Conservation (phyloP, 2,329 filamentous ascomycete species). For the Ophiostoma ulmi region DNA sequence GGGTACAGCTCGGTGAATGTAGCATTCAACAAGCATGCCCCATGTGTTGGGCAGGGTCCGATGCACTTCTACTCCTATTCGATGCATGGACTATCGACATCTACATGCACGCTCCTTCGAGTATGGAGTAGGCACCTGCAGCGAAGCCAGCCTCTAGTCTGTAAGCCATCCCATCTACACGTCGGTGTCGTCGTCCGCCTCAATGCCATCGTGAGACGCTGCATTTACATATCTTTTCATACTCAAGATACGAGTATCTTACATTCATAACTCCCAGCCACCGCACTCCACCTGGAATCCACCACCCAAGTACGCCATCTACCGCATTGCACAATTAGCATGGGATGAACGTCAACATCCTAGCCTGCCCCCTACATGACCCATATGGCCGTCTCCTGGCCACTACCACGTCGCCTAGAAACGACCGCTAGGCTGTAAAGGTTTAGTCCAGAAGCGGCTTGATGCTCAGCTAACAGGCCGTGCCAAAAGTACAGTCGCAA, state of each 20-base stretch:
- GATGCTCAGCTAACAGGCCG: conserved; percentile 5
- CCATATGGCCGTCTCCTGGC: background rate
- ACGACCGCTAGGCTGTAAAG: background rate
- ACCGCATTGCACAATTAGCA: background rate
- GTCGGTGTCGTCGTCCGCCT: background rate
- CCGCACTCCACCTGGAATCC: background rate
- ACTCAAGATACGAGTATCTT: background rate
- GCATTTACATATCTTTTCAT: background rate
- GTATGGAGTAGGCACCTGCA: background rate
- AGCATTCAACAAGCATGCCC: background rate
- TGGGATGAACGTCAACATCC: background rate
- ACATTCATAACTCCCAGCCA: background rate
- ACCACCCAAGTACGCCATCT: background rate
- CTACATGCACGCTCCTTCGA: background rate
- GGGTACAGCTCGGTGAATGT: background rate
- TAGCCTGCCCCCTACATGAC: background rate
- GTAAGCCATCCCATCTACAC: background rate
- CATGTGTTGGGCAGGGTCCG: background rate
- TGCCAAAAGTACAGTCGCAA: conserved; percentile 7
- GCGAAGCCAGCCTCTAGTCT: background rate
- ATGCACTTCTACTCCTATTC: conserved; percentile 2
- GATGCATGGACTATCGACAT: conserved; percentile 1
- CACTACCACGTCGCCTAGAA: conserved; percentile 5
- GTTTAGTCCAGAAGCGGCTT: background rate
- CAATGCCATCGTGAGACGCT: background rate